Percentiles rank a stretch among this genome's conserved stretches.
phyloP scores from a whole-genome alignment of 768 basidiomycete genomes.

The Tylopilus balloui region DNA sequence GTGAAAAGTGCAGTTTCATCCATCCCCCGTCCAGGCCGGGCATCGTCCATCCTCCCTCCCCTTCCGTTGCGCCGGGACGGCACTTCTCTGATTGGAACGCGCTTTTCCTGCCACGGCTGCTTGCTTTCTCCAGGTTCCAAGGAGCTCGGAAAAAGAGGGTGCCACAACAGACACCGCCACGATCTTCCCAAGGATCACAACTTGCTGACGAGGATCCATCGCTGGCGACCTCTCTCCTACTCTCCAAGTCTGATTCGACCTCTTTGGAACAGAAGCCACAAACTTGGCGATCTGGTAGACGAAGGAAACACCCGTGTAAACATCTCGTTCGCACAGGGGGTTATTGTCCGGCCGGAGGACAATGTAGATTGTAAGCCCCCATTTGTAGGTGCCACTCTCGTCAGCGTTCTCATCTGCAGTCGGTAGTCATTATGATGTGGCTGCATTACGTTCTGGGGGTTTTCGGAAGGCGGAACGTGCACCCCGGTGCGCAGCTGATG shows the following conservation, averaged over 20 bases:
- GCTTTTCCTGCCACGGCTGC: slow-evolving; percentile 14
- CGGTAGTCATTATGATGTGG: slow-evolving; percentile 21
- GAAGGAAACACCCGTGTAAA: slow-evolving; percentile 38
- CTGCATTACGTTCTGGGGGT: slow-evolving; percentile 19
- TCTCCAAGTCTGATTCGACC: slow-evolving; percentile 23
- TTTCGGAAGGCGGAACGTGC: slow-evolving; percentile 6
- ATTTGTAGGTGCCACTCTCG: neutral
- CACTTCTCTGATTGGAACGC: slow-evolving; percentile 16
- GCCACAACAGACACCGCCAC: slow-evolving; percentile 2
- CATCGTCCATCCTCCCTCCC: slow-evolving; percentile 10
- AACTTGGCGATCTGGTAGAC: neutral
- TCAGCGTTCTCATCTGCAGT: neutral
- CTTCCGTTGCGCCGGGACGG: slow-evolving; percentile 16
- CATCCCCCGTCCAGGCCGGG: slow-evolving; percentile 27
- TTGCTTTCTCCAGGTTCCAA: slow-evolving; percentile 9
- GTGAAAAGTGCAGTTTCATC: slow-evolving; percentile 36
- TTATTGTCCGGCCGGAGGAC: slow-evolving; percentile 40
- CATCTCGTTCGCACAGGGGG: slow-evolving; percentile 40
- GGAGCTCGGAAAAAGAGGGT: neutral
- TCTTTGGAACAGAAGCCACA: slow-evolving; percentile 7
- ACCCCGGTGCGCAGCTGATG: slow-evolving; percentile 5
- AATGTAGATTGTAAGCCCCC: slow-evolving; percentile 40
- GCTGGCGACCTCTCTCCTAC: slow-evolving; percentile 16
- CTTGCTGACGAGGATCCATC: slow-evolving; percentile 21
- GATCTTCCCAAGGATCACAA: slow-evolving; percentile 4